Base-by-base conservation (phyloP, 352 stramenopile genomes). In the Phytophthora pini region DNA sequence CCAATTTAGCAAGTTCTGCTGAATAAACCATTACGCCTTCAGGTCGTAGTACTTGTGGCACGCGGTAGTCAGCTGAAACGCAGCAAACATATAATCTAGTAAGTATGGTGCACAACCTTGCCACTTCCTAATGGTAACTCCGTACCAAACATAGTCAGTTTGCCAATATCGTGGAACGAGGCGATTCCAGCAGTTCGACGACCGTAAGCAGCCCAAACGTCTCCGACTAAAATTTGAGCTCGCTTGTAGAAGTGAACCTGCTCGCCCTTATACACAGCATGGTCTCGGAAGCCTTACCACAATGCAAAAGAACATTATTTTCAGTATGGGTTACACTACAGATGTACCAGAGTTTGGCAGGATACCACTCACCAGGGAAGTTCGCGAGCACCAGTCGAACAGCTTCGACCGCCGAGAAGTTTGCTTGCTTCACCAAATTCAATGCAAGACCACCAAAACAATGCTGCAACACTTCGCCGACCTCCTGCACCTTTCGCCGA, bases 181-280 rank as follows among this genome's bases (percentile, higher is more conserved):
- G 69, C 74, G 20, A 88, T 8, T 10, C 76, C 75, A 2, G 56
- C 63, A 12, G 60, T 71, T 45, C 69, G 80, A 10, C 84, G 70
- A 8, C 89, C 89, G 59, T 93, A 97, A 34, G 90, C 90, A 27
- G 81, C 89, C 90, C 90, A 97, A 7, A 97, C 65, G 38, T 97
- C 90, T 2, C 79, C 90, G 2, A 93, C 85, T 17, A 97, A 69
- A 61, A 97, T 97, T 62, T 97, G 90, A 13, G 89, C 90, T 44
- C 90, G 89, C 59, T 97, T 97, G 79, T 97, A 97, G 34, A 97
- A 89, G 43, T 94, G 89, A 55, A 96, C 78, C 48, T 95, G 87
- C 54, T 86, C 66, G 17, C 90, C 90, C 9, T 81, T 80, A 72
- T 96, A 94, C 29, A 97, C 72, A 1, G 78, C 66, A 32, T 95